Evolutionary conservation across 2,329 filamentous ascomycete genomes (phyloP).

Genomic region (Phialophora macrospora): DNA sequence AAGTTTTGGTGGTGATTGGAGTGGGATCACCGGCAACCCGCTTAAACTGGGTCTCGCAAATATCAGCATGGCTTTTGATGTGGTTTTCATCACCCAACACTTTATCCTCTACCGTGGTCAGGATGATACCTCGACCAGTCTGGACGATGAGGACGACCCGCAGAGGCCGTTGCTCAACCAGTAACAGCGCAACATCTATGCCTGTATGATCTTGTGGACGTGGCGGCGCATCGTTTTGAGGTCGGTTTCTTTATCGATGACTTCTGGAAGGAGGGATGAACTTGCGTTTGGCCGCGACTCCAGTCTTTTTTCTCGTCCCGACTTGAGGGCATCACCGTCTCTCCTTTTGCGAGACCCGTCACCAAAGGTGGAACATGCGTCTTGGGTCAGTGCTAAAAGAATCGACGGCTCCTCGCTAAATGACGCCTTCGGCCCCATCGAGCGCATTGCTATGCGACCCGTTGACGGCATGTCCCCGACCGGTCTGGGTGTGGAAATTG

Average conservation of each 20-base stretch:
- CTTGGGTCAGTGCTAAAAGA: not conserved
- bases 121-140: slow-evolving; percentile 28
- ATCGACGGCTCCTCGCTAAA: not conserved
- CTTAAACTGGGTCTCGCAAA: slow-evolving; percentile 88
- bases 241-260: not conserved
- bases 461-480: not conserved
- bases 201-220: not conserved
- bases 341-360: not conserved
- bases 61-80: slow-evolving; percentile 82
- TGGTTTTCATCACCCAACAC: slow-evolving; percentile 86
- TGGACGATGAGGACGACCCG: slow-evolving; percentile 22
- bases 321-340: not conserved
- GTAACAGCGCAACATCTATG: slow-evolving; percentile 1
- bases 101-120: slow-evolving; percentile 71
- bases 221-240: not conserved
- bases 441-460: slow-evolving; percentile 1
- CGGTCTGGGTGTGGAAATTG: not conserved
- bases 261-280: not conserved
- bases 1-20: slow-evolving; percentile 83
- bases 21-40: slow-evolving; percentile 86
- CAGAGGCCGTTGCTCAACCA: slow-evolving; percentile 25
- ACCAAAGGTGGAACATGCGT: not conserved
- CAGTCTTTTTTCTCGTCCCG: not conserved
- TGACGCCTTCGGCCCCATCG: not conserved
- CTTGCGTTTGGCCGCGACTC: not conserved